Conservation (phyloP, 306 rosid species). For the Medicago arabica region DNA sequence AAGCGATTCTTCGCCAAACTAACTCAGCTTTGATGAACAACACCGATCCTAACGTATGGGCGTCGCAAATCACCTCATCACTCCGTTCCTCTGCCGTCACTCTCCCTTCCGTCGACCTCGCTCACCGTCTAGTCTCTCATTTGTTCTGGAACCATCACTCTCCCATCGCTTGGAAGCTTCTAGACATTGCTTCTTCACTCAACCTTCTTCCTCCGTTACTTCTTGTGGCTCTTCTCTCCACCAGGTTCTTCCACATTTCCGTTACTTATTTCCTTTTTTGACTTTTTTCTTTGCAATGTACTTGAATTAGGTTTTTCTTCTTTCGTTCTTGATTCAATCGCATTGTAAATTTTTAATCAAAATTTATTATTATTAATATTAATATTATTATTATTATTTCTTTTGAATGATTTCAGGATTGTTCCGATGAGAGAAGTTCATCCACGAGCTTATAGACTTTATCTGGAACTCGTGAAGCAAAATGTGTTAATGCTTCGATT, state of each 20-base stretch:
- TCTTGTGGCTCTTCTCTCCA: conserved; percentile 78
- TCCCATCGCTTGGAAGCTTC: conserved; percentile 83
- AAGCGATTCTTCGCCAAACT: conserved; percentile 60
- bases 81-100: conserved; percentile 57
- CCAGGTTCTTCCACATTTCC: conserved; percentile 48
- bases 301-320: conserved; percentile 19
- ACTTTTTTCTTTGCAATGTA: not conserved
- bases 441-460: conserved; percentile 78
- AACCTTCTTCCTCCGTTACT: conserved; percentile 74
- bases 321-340: conserved; percentile 16
- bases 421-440: conserved; percentile 67
- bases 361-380: not conserved
- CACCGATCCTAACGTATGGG: conserved; percentile 74
- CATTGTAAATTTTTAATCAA: not conserved
- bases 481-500: conserved; percentile 51
- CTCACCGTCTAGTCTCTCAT: conserved; percentile 75
- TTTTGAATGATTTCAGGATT: conserved; percentile 57
- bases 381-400: too few species aligned
- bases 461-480: conserved; percentile 77
- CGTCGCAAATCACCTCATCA: conserved; percentile 49
- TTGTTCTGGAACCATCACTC: conserved; percentile 77
- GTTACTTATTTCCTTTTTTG: not conserved
- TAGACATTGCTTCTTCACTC: conserved; percentile 65
- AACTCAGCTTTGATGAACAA: conserved; percentile 65
- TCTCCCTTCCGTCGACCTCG: conserved; percentile 82